Conservation (phyloP, 2,329 filamentous ascomycete genomes). For the Zymoseptoria tritici region DNA sequence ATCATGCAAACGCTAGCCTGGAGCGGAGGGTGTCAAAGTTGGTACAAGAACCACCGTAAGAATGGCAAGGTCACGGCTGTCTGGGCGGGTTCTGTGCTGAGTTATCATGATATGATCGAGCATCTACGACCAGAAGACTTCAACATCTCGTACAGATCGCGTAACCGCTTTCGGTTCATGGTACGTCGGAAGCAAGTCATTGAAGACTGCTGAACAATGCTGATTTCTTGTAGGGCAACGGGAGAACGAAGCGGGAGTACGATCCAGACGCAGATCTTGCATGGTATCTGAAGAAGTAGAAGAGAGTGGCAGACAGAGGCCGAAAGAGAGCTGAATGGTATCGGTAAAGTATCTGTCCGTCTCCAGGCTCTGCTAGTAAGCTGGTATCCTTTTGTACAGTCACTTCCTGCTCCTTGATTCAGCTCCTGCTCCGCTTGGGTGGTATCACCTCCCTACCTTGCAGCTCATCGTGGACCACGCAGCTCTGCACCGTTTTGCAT, state of each 20-base stretch:
- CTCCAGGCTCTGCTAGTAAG: neutral
- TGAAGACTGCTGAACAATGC: neutral
- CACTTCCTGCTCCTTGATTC: no score
- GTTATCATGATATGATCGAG: constrained; percentile 27
- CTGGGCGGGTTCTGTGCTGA: constrained; percentile 23
- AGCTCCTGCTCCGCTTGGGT: no score
- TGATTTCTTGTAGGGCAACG: neutral
- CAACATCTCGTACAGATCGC: constrained; percentile 38
- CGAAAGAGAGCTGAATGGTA: neutral
- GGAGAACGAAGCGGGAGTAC: constrained; percentile 14
- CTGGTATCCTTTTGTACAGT: neutral
- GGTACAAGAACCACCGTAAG: constrained; percentile 26
- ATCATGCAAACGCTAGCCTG: constrained; percentile 28
- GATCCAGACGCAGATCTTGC: constrained; percentile 21
- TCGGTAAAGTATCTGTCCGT: neutral
- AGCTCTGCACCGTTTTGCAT: no score
- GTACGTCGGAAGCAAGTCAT: constrained; percentile 36
- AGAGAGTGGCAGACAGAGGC: neutral
- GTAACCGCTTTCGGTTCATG: constrained; percentile 43
- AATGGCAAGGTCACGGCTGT: constrained; percentile 29
- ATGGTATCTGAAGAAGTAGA: constrained; percentile 19
- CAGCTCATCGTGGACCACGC: no score
- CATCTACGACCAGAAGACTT: constrained; percentile 44
- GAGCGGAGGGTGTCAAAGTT: constrained; percentile 25
- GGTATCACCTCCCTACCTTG: no score